These are phyloP conservation scores for Pholiota conissans DNA, from an alignment of 768 basidiomycete genomes.

Conservation along the genomic window DNA sequence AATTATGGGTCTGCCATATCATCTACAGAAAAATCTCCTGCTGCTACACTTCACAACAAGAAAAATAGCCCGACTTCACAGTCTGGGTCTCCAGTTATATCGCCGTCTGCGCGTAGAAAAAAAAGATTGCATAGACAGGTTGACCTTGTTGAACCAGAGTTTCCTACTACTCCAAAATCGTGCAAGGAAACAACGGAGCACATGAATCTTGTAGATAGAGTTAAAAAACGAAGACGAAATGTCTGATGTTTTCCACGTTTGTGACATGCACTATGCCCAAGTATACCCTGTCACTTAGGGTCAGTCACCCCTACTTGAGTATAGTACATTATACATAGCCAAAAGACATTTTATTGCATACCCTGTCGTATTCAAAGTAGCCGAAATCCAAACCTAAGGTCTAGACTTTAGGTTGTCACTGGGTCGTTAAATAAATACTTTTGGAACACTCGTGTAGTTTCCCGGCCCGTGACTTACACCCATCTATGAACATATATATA, in stretches of 20 bases:
- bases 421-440: too few relatives aligned
- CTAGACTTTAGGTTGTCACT: too few relatives aligned
- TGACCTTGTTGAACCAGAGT: not conserved
- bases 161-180: slow-evolving; percentile 2
- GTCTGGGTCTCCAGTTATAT: not conserved
- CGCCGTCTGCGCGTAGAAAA: too few relatives aligned
- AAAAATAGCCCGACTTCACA: not conserved
- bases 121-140: slow-evolving; percentile 20
- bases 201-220: slow-evolving; percentile 37
- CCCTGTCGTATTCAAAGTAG: too few relatives aligned
- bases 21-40: slow-evolving; percentile 11
- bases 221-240: slow-evolving; percentile 38
- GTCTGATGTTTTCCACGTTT: not conserved
- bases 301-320: too few relatives aligned
- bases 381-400: too few relatives aligned
- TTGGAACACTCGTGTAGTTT: not conserved
- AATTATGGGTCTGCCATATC: slow-evolving; percentile 47
- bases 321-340: too few relatives aligned
- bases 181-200: slow-evolving; percentile 4
- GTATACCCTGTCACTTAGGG: too few relatives aligned
- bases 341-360: too few relatives aligned
- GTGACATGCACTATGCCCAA: not conserved
- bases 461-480: not conserved
- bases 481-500: too few relatives aligned
- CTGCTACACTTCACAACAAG: not conserved